Conservation (phyloP, 2,329 filamentous ascomycete genomes). For the Penicillium sp. region DNA sequence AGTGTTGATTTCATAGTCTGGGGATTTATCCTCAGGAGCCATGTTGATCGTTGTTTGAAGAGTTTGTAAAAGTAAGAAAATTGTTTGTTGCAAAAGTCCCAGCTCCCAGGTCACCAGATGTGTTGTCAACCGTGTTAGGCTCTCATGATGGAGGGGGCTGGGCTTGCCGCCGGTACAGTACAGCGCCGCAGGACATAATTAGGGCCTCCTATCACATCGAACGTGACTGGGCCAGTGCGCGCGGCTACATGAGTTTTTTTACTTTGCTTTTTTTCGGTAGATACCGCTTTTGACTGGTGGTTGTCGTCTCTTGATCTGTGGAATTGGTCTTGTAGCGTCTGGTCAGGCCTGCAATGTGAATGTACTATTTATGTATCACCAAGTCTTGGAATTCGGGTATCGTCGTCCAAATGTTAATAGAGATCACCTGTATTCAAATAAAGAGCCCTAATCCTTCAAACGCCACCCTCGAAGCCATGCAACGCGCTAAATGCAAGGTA, state of each 20-base stretch:
- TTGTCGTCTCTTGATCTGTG: neutral
- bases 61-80: neutral
- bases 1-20: neutral
- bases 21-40: neutral
- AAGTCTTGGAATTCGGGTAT: neutral
- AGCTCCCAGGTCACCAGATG: neutral
- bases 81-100: neutral
- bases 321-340: neutral
- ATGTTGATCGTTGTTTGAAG: neutral
- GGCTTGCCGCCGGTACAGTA: conserved; percentile 3
- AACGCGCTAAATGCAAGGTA: conserved; percentile 32
- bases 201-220: conserved; percentile 8
- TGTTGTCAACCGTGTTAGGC: conserved; percentile 4
- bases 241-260: conserved; percentile 9
- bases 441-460: conserved; percentile 18
- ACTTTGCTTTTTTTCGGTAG: neutral
- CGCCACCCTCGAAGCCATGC: conserved; percentile 26
- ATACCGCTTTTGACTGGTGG: conserved; percentile 1
- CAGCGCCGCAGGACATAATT: conserved; percentile 5
- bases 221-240: conserved; percentile 3
- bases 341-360: neutral
- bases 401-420: too few relatives aligned
- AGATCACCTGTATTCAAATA: conserved; percentile 2
- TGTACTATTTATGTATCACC: neutral
- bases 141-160: conserved; percentile 6